Evolutionary conservation across 2,329 filamentous ascomycete species (phyloP).

Genomic region (Tolypocladium tropicale): DNA sequence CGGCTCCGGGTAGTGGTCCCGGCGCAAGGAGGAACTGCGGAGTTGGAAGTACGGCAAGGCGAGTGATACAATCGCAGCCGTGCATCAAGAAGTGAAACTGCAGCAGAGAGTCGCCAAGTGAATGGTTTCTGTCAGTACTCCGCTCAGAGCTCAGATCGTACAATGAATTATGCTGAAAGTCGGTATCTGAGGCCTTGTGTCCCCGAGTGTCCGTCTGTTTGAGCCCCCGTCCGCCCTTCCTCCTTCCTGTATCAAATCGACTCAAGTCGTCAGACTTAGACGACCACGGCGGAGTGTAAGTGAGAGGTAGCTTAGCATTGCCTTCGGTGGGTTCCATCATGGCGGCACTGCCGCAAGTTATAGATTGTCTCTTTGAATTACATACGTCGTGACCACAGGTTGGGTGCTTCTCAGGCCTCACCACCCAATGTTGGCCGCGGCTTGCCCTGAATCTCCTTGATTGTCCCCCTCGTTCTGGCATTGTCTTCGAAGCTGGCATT

Average conservation of each 20-base stretch:
- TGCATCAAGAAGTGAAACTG: background rate
- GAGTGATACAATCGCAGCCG: background rate
- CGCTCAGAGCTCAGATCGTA: background rate
- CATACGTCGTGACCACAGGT: background rate
- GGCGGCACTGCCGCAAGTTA: background rate
- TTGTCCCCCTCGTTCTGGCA: conserved; percentile 43
- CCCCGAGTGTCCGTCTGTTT: background rate
- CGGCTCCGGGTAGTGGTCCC: no score
- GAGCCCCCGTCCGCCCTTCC: background rate
- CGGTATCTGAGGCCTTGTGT: background rate
- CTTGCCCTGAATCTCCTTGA: conserved; percentile 45
- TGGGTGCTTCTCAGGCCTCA: background rate
- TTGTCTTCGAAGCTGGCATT: conserved; percentile 56
- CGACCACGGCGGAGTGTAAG: no score
- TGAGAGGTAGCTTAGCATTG: background rate
- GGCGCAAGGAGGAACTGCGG: background rate
- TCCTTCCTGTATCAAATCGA: background rate
- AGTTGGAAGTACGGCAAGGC: background rate
- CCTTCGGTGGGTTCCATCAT: background rate
- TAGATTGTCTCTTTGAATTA: background rate
- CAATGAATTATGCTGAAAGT: no score
- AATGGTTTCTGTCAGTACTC: background rate
- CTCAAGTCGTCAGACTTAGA: no score
- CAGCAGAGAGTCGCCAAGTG: background rate
- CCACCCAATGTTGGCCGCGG: conserved; percentile 26